Base-by-base conservation (phyloP, 2,329 filamentous ascomycete species). In the Curvularia hawaiiensis region DNA sequence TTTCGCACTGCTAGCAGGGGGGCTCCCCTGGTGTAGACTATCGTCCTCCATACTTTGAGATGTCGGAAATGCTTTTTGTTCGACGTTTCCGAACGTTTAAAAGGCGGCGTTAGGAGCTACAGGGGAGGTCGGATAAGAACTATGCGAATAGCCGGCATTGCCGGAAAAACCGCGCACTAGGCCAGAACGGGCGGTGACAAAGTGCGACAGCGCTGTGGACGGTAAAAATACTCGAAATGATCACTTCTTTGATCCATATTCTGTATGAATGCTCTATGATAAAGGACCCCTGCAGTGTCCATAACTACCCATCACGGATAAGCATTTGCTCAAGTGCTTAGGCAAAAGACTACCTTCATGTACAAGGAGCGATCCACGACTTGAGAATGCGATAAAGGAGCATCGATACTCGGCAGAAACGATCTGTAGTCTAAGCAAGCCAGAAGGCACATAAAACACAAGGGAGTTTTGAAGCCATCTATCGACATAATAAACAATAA, bases 131-230 rank as follows among this genome's bases (percentile, higher is more conserved):
- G 56, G 55, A 58, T 54, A 58, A 54, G 55, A 50, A 44, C 40
- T 33, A 38, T 39, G 40, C 30, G 38, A 55, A 55, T 30, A 51
- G 46, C 56, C 56, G 56, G 47, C 50, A 48, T 9, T 43, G 46
- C 56, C 56, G 56, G 56, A 58, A 58, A 58, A 58, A 48, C 52
- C 40, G 30, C 11, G 30, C 56, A 30, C 56, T 58, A 58, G 46
- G 33, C 55, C 51, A 12, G 40, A 58, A 46, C n/a, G 20, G 51
- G 44, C 24, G 8, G 16, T 6, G 12, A 31, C 10, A 22, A 28
- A 47, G 14, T 6, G 20, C 18, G 18, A 35, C 18, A 18, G 18
- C 30, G 28, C 28, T 16, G 18, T 14, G 28, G 18, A 12, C 12
- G 30, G n/a, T 20, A 20, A n/a, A 33, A 12, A 22, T 20, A 18